Percentiles rank a stretch among this genome's conserved stretches.
These are phyloP conservation scores for Oehlia diaphana DNA, from an alignment of 192 early-diverging fungal genomes.

Conservation along the genomic window DNA sequence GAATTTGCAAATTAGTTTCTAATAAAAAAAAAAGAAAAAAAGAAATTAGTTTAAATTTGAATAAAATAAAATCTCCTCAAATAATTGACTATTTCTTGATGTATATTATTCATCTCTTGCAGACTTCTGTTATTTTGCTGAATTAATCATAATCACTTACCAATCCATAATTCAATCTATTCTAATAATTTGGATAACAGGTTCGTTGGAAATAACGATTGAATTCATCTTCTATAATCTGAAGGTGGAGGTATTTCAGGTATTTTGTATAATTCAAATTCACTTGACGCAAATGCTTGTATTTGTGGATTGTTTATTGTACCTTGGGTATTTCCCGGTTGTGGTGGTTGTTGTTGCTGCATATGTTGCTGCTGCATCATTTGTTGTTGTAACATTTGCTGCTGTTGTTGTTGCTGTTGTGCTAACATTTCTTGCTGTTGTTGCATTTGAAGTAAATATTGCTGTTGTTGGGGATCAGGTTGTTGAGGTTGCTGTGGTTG, in stretches of 20 bases:
- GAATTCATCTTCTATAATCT: not conserved
- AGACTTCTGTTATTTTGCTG: too few relatives aligned
- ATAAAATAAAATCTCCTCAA: too few relatives aligned
- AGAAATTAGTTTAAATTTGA: too few relatives aligned
- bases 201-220: not conserved
- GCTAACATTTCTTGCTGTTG: not conserved
- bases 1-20: too few relatives aligned
- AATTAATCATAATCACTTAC: not conserved
- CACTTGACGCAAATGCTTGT: not conserved
- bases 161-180: not conserved
- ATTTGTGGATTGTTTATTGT: constrained; percentile 23
- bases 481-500: not conserved
- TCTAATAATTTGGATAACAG: not conserved
- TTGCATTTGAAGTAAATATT: not conserved
- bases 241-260: constrained; percentile 17
- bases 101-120: too few relatives aligned
- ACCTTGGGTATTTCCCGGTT: not conserved
- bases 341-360: not conserved
- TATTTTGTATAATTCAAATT: constrained; percentile 15
- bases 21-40: too few relatives aligned
- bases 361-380: not conserved
- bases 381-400: not conserved
- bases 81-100: too few relatives aligned
- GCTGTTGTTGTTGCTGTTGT: constrained; percentile 14
- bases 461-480: not conserved